A percentile compares a stretch with the other conserved stretches of the same genome.
These are phyloP conservation scores for Solanum megistacrolobum DNA, from an alignment of 257 asterid genomes.

Conservation along the genomic window DNA sequence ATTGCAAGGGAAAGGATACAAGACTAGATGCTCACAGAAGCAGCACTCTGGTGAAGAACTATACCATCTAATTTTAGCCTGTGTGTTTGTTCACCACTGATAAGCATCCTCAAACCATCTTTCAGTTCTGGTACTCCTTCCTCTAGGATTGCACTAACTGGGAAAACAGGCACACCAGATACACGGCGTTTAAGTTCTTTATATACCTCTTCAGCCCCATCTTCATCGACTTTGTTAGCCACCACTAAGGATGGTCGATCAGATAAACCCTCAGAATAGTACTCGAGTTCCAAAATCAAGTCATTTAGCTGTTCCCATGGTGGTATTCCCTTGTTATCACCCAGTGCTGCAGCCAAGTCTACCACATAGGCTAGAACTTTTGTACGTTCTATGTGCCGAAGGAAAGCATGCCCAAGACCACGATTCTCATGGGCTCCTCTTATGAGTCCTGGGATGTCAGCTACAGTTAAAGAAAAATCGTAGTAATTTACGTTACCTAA, in stretches of 20 bases:
- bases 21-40: background rate
- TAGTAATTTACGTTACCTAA: slow-evolving; percentile 60
- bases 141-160: slow-evolving; percentile 86
- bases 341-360: slow-evolving; percentile 56
- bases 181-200: slow-evolving; percentile 65
- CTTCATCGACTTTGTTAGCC: slow-evolving; percentile 81
- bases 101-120: slow-evolving; percentile 65
- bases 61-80: slow-evolving; percentile 34
- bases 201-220: slow-evolving; percentile 61
- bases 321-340: slow-evolving; percentile 62
- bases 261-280: slow-evolving; percentile 57
- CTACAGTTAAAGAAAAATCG: slow-evolving; percentile 73
- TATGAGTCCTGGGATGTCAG: slow-evolving; percentile 87
- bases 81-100: slow-evolving; percentile 33
- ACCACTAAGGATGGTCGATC: slow-evolving; percentile 63
- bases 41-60: slow-evolving; percentile 20
- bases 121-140: slow-evolving; percentile 73
- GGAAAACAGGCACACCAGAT: slow-evolving; percentile 42
- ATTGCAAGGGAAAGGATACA: background rate
- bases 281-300: slow-evolving; percentile 65
- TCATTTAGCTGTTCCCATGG: slow-evolving; percentile 85
- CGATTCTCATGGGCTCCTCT: slow-evolving; percentile 87
- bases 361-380: slow-evolving; percentile 78
- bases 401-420: slow-evolving; percentile 88
- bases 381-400: slow-evolving; percentile 84